phyloP scores from a whole-genome alignment of 768 basidiomycete species.

The Termitomyces sp. region DNA sequence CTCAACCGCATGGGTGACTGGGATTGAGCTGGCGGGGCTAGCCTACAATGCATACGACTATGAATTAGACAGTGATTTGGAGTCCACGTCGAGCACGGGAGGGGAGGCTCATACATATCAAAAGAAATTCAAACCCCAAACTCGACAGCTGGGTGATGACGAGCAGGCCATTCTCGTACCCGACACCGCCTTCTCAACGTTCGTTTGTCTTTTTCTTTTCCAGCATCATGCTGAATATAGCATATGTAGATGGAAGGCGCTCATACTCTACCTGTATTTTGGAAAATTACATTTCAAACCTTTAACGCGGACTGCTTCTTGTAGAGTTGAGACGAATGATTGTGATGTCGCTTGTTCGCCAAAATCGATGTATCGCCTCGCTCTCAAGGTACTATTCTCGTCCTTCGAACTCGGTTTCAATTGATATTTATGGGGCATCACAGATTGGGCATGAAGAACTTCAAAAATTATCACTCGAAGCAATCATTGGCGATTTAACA shows the following conservation, averaged over 20 bases:
- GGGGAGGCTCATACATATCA: neutral
- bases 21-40: neutral
- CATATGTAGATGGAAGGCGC: slow-evolving; percentile 31
- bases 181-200: slow-evolving; percentile 20
- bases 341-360: slow-evolving; percentile 27
- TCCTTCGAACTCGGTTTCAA: neutral
- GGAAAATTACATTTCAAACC: slow-evolving; percentile 28
- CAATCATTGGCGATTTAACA: slow-evolving; percentile 14
- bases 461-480: slow-evolving; percentile 16
- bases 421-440: neutral
- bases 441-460: slow-evolving; percentile 20
- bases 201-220: neutral
- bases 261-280: slow-evolving; percentile 38
- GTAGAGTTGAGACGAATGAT: slow-evolving; percentile 14
- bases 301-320: slow-evolving; percentile 9
- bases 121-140: neutral
- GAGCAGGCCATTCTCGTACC: slow-evolving; percentile 14
- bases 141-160: neutral
- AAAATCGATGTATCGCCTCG: slow-evolving; percentile 42
- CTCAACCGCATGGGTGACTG: slow-evolving; percentile 6
- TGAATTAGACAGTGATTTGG: slow-evolving; percentile 21
- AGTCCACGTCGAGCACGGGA: neutral
- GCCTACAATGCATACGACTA: slow-evolving; percentile 14
- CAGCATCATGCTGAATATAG: neutral
- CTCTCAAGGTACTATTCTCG: slow-evolving; percentile 30